Conservation (phyloP, 2,329 filamentous ascomycete genomes). For the Diaporthe humulicola region DNA sequence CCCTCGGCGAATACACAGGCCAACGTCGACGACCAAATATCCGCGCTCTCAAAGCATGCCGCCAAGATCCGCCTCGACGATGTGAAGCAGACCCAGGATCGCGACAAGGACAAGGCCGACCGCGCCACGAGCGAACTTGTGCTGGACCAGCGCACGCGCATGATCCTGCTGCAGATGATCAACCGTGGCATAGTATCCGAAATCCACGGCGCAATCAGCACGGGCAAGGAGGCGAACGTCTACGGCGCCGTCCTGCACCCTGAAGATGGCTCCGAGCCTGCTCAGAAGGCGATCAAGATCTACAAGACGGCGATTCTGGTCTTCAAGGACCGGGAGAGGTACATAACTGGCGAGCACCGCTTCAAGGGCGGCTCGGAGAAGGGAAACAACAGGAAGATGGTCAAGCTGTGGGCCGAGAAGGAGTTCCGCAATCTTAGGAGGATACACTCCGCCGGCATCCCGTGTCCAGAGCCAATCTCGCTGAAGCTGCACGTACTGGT, state of each 20-base stretch:
- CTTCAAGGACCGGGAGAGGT: slow-evolving; percentile 97
- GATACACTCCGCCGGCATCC: slow-evolving; percentile 86
- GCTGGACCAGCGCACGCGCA: slow-evolving; percentile 90
- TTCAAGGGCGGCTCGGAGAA: slow-evolving; percentile 95
- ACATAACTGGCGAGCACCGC: slow-evolving; percentile 93
- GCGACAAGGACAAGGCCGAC: slow-evolving; percentile 89
- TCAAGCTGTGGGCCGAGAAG: slow-evolving; percentile 98
- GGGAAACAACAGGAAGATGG: slow-evolving; percentile 95
- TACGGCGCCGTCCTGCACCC: slow-evolving; percentile 85
- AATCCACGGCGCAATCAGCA: slow-evolving; percentile 94
- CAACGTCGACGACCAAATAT: slow-evolving; percentile 88
- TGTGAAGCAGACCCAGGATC: slow-evolving; percentile 65
- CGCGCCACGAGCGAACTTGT: slow-evolving; percentile 96
- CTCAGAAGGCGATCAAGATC: slow-evolving; percentile 93
- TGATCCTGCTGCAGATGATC: slow-evolving; percentile 97
- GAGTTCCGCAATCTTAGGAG: slow-evolving; percentile 94
- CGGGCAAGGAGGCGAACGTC: slow-evolving; percentile 98
- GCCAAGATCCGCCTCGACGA: slow-evolving; percentile 85
- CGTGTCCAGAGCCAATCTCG: slow-evolving; percentile 89
- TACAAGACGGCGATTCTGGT: slow-evolving; percentile 99
- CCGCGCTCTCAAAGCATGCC: slow-evolving; percentile 86
- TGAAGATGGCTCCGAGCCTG: slow-evolving; percentile 64
- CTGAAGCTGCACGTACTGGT: slow-evolving; percentile 95
- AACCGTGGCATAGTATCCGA: slow-evolving; percentile 91
- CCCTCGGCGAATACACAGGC: slow-evolving; percentile 84